Evolutionary conservation across 1,284 basidiomycete genomes (phyloP).

Genomic region (Sutorius eximius): DNA sequence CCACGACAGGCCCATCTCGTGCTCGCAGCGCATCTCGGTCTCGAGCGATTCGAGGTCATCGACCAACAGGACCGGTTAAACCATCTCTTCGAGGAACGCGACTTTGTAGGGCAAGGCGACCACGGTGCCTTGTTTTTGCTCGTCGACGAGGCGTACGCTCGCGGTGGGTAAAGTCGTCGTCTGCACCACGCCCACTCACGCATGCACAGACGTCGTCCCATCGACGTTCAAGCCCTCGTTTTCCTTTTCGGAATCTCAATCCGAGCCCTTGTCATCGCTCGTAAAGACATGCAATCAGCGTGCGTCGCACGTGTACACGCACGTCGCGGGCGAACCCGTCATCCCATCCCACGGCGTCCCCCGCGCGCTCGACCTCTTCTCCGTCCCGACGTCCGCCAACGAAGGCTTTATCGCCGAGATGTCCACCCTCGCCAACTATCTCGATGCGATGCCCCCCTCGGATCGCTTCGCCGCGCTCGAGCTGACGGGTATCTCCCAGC

Average conservation of each 20-base stretch:
- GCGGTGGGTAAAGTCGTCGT: constrained; percentile 43
- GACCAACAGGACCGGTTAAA: constrained; percentile 34
- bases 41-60: constrained; percentile 63
- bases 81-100: constrained; percentile 39
- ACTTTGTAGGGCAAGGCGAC: constrained; percentile 58
- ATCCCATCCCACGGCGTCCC: constrained; percentile 31
- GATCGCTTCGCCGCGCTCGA: constrained; percentile 63
- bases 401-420: constrained; percentile 44
- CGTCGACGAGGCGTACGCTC: constrained; percentile 55
- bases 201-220: constrained; percentile 49
- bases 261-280: constrained; percentile 41
- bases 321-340: constrained; percentile 42
- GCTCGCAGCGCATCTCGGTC: constrained; percentile 66
- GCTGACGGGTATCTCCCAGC: constrained; percentile 47
- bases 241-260: constrained; percentile 23
- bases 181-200: constrained; percentile 1
- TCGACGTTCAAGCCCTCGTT: constrained; percentile 47
- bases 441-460: constrained; percentile 41
- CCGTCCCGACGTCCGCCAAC: constrained; percentile 38
- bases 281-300: constrained; percentile 57
- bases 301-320: constrained; percentile 57
- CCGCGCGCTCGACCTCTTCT: constrained; percentile 45
- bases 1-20: constrained; percentile 55
- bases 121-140: constrained; percentile 55
- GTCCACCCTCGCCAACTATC: constrained; percentile 48